Conservation (phyloP, 441 rosid genomes). For the Geranium incanum region DNA sequence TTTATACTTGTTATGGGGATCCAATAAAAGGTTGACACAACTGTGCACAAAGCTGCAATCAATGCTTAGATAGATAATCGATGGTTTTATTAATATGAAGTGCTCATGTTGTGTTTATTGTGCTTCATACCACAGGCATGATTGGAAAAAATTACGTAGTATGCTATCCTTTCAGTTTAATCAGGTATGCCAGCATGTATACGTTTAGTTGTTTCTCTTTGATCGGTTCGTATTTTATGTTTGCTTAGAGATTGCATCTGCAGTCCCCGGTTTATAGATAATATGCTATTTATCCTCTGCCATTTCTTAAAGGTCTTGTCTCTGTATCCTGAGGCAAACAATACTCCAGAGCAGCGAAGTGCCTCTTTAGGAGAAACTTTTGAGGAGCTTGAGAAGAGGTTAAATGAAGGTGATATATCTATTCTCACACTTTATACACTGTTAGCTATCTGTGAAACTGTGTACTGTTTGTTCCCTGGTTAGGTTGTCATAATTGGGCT, state of each 20-base stretch:
- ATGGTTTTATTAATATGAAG: neutral
- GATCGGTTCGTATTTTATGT: neutral
- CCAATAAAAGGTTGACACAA: neutral
- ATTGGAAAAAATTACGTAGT: slow-evolving; percentile 73
- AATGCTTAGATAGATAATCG: neutral
- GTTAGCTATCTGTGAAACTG: neutral
- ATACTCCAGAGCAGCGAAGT: slow-evolving; percentile 52
- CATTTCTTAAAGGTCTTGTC: slow-evolving; percentile 53
- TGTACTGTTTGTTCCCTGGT: neutral
- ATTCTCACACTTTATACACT: neutral
- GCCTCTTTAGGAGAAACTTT: slow-evolving; percentile 62
- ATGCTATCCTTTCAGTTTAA: slow-evolving; percentile 69
- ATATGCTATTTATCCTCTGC: slow-evolving; percentile 19
- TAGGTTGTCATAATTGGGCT: neutral
- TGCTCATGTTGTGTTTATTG: neutral
- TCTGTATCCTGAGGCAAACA: slow-evolving; percentile 74
- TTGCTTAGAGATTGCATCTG: slow-evolving; percentile 12
- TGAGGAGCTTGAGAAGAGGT: slow-evolving; percentile 44
- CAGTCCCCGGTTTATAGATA: slow-evolving; percentile 15
- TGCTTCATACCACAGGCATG: slow-evolving; percentile 44
- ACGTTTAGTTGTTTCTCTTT: slow-evolving; percentile 16
- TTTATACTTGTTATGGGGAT: neutral
- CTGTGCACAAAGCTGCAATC: neutral
- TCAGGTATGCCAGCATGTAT: slow-evolving; percentile 61
- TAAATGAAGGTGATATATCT: slow-evolving; percentile 60